Evolutionary conservation across 2,329 filamentous ascomycete genomes (phyloP).

Genomic region (Tetracladium maxilliforme): DNA sequence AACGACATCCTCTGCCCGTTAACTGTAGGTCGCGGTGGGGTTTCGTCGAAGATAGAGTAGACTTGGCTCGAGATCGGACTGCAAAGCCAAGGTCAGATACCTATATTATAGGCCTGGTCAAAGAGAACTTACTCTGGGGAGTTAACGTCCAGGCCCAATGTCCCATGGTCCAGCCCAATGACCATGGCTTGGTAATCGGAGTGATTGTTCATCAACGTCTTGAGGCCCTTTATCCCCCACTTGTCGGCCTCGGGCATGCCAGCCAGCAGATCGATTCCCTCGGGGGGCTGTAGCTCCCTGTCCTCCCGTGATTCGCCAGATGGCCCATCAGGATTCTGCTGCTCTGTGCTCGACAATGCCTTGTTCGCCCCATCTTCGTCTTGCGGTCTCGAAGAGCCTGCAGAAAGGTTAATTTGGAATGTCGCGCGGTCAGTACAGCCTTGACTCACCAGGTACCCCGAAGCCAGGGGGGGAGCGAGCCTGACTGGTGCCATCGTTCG

Average conservation of each 20-base stretch:
- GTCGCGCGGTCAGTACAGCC: too few species aligned
- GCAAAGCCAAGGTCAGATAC: constrained; percentile 6
- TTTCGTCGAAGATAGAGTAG: constrained; percentile 46
- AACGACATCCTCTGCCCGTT: constrained; percentile 41
- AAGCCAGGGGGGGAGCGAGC: too few species aligned
- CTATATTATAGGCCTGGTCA: background rate
- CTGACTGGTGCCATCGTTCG: too few species aligned
- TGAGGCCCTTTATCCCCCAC: constrained; percentile 49
- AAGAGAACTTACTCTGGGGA: constrained; percentile 35
- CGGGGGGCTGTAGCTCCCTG: too few species aligned
- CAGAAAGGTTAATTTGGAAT: too few species aligned
- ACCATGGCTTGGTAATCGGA: constrained; percentile 49
- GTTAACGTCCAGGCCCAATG: constrained; percentile 41
- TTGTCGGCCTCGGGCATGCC: constrained; percentile 49
- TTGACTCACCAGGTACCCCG: too few species aligned
- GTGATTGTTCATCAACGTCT: constrained; percentile 44
- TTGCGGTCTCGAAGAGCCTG: too few species aligned
- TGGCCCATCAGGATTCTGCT: too few species aligned
- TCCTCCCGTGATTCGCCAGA: too few species aligned
- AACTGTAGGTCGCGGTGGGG: constrained; percentile 40
- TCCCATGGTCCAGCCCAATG: constrained; percentile 40
- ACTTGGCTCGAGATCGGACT: constrained; percentile 37
- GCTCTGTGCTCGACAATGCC: too few species aligned
- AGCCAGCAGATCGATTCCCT: constrained; percentile 39
- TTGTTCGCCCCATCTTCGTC: too few species aligned